A percentile compares a stretch with the other conserved stretches of the same genome.
Conservation (phyloP, 2,329 filamentous ascomycete genomes). For the Talaromyces sp. region DNA sequence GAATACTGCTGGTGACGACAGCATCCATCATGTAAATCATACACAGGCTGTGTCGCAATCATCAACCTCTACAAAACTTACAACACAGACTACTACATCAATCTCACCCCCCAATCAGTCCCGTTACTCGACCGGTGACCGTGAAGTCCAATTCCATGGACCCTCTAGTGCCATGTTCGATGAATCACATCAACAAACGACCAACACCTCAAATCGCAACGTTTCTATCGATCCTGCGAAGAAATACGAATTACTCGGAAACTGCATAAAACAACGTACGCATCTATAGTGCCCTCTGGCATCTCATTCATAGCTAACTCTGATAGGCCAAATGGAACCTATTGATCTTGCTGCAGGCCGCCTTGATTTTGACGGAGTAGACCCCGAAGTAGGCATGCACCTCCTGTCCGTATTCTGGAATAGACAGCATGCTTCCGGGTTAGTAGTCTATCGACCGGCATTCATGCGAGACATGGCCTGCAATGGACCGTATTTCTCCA, state of each 20-base stretch:
- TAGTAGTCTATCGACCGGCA: conserved; percentile 48
- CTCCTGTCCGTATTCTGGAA: conserved; percentile 51
- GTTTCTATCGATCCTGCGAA: background rate
- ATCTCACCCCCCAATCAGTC: background rate
- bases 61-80: background rate
- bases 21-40: background rate
- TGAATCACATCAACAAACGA: background rate
- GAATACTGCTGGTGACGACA: background rate
- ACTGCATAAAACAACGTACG: conserved; percentile 23
- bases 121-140: conserved; percentile 15
- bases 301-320: background rate
- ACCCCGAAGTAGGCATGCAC: conserved; percentile 50
- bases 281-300: background rate
- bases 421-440: conserved; percentile 47
- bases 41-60: background rate
- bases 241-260: conserved; percentile 19
- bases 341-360: conserved; percentile 44
- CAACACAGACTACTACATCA: background rate
- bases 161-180: conserved; percentile 14
- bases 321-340: conserved; percentile 45
- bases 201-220: background rate
- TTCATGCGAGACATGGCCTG: conserved; percentile 51
- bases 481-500: conserved; percentile 15
- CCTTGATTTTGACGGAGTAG: conserved; percentile 54
- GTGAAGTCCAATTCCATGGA: conserved; percentile 9